Evolutionary conservation across 1,284 basidiomycete species (phyloP).

Genomic region (Pseudozyma hubeiensis): DNA sequence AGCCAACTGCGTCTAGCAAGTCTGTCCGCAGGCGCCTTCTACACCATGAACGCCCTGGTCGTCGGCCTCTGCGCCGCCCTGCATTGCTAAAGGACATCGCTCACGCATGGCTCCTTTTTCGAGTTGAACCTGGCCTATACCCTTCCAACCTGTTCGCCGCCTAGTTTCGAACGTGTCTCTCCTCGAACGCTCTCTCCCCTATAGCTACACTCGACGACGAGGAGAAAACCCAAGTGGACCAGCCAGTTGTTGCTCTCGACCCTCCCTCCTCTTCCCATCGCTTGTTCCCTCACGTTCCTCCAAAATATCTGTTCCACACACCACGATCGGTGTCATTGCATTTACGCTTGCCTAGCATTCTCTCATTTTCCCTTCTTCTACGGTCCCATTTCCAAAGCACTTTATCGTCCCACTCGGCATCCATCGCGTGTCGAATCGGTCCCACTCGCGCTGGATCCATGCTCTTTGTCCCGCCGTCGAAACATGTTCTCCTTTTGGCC

Average conservation of each 20-base stretch:
- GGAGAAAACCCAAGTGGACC: not conserved
- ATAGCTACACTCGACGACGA: not conserved
- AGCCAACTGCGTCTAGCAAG: not conserved
- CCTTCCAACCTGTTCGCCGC: conserved; percentile 4
- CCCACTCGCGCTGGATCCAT: no score
- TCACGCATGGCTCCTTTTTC: not conserved
- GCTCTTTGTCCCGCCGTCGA: no score
- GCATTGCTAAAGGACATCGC: conserved; percentile 2
- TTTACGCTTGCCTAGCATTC: conserved; percentile 5
- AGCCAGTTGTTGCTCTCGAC: not conserved
- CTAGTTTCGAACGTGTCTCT: not conserved
- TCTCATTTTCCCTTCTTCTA: not conserved
- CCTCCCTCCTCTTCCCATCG: not conserved
- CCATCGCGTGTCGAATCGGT: no score
- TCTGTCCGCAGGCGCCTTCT: not conserved
- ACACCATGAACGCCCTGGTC: not conserved
- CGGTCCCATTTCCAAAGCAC: not conserved
- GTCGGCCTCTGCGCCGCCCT: not conserved
- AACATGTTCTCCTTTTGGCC: no score
- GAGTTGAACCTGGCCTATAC: conserved; percentile 26
- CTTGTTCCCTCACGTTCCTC: not conserved
- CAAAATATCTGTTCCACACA: not conserved
- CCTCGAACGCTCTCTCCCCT: not conserved
- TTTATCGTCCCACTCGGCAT: not conserved
- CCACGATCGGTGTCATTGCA: conserved; percentile 8